phyloP scores from a whole-genome alignment of 2,329 filamentous ascomycete genomes.

The Pseudocercospora ulei region DNA sequence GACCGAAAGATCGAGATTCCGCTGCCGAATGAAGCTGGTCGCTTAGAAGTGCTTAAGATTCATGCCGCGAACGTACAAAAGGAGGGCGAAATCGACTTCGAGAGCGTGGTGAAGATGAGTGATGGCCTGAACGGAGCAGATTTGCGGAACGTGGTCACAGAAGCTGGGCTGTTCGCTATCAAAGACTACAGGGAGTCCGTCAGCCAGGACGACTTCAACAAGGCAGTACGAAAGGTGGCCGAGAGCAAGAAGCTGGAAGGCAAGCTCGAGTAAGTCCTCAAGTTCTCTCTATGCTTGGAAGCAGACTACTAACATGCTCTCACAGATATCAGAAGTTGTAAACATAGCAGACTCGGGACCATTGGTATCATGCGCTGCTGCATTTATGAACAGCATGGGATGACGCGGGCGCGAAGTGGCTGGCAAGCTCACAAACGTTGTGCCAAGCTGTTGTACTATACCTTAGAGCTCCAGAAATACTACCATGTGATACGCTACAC shows the following conservation, averaged over 20 bases:
- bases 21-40: conserved; percentile 89
- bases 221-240: conserved; percentile 92
- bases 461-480: not conserved
- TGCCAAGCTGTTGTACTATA: conserved; percentile 3
- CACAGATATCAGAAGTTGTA: conserved; percentile 21
- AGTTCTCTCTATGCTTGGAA: not conserved
- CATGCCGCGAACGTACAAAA: conserved; percentile 76
- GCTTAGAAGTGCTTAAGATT: conserved; percentile 96
- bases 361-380: conserved; percentile 12
- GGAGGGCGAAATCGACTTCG: conserved; percentile 94
- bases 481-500: too few relatives aligned
- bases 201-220: conserved; percentile 99
- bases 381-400: conserved; percentile 15
- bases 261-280: conserved; percentile 68
- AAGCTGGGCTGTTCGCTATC: conserved; percentile 95
- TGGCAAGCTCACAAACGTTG: not conserved
- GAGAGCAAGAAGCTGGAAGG: conserved; percentile 98
- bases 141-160: conserved; percentile 92
- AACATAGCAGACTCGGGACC: conserved; percentile 5
- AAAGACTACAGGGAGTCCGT: conserved; percentile 94
- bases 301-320: conserved; percentile 6
- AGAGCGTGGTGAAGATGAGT: conserved; percentile 99
- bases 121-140: conserved; percentile 96
- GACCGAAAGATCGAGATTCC: conserved; percentile 98
- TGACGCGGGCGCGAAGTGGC: conserved; percentile 10